These are phyloP conservation scores for Patellaria atrata DNA, from an alignment of 495 filamentous ascomycete species.

Conservation along the genomic window DNA sequence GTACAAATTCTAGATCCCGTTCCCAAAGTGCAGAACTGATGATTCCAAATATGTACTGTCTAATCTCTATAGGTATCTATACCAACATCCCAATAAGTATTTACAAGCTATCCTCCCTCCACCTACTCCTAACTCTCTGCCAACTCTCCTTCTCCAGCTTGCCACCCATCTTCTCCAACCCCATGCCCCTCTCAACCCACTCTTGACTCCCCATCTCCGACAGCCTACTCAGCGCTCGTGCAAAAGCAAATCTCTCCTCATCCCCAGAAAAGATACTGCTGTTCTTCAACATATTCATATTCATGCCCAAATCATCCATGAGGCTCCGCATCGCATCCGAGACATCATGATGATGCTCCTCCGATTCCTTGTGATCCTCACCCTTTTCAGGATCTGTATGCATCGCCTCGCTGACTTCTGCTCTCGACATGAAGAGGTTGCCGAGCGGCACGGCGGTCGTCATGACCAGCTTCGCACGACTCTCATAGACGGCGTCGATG, in stretches of 20 bases:
- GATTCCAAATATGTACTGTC: too few species aligned
- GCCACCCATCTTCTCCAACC: conserved; percentile 29
- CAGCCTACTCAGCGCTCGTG: conserved; percentile 69
- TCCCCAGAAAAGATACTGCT: conserved; percentile 84
- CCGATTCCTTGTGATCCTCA: conserved; percentile 37
- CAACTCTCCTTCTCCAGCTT: conserved; percentile 29
- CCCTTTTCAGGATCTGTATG: conserved; percentile 23
- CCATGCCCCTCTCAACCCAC: conserved; percentile 83
- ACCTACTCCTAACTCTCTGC: conserved; percentile 27
- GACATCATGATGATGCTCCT: too few species aligned
- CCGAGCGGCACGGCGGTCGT: conserved; percentile 73
- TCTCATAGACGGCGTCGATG: conserved; percentile 87
- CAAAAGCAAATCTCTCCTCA: conserved; percentile 94
- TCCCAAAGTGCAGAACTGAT: too few species aligned
- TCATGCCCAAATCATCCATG: conserved; percentile 88
- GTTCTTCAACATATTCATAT: conserved; percentile 71
- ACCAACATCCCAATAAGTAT: neutral
- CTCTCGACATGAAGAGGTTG: conserved; percentile 75
- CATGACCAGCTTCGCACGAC: conserved; percentile 81
- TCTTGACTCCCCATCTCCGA: conserved; percentile 86
- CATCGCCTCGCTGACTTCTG: conserved; percentile 50
- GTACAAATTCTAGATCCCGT: too few species aligned
- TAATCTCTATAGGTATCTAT: too few species aligned
- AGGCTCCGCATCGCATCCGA: conserved; percentile 74
- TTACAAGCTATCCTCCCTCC: conserved; percentile 28